These are phyloP conservation scores for Taphrina populina DNA, from an alignment of 1,139 yeast species.

Conservation along the genomic window DNA sequence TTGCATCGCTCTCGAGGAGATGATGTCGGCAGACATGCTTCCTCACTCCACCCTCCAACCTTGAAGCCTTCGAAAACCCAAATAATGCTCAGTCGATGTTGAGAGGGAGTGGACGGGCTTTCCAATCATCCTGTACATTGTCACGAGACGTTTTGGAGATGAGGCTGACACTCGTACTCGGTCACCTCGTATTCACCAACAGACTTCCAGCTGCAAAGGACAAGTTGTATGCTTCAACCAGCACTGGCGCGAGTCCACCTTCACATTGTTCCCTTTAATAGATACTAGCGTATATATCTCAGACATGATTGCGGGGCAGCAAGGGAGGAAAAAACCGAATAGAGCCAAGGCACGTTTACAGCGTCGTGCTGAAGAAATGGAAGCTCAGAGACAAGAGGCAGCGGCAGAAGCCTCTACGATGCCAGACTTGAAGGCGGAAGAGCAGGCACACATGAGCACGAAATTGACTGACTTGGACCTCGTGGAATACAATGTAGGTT, in stretches of 20 bases:
- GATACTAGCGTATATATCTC: no score
- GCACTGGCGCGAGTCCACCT: no score
- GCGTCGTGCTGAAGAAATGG: slow-evolving; percentile 67
- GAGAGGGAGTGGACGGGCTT: no score
- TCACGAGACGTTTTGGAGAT: no score
- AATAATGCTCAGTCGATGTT: no score
- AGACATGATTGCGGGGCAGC: neutral
- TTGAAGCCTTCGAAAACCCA: no score
- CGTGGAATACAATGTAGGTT: slow-evolving; percentile 52
- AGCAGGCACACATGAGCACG: slow-evolving; percentile 61
- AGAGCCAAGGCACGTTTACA: slow-evolving; percentile 83
- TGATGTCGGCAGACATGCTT: slow-evolving; percentile 13
- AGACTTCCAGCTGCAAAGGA: no score
- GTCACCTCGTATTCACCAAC: no score
- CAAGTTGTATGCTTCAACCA: no score
- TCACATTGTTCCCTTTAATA: neutral
- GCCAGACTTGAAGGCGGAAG: slow-evolving; percentile 69
- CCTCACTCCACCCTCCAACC: no score
- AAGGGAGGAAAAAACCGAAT: slow-evolving; percentile 54
- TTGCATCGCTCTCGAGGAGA: slow-evolving; percentile 34
- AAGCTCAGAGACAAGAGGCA: slow-evolving; percentile 65
- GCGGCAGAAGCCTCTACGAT: slow-evolving; percentile 62
- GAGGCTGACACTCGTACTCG: no score
- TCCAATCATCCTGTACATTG: no score
- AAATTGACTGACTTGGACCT: slow-evolving; percentile 55